phyloP scores from a whole-genome alignment of 2,329 filamentous ascomycete genomes.

The Xylariaceae sp. region DNA sequence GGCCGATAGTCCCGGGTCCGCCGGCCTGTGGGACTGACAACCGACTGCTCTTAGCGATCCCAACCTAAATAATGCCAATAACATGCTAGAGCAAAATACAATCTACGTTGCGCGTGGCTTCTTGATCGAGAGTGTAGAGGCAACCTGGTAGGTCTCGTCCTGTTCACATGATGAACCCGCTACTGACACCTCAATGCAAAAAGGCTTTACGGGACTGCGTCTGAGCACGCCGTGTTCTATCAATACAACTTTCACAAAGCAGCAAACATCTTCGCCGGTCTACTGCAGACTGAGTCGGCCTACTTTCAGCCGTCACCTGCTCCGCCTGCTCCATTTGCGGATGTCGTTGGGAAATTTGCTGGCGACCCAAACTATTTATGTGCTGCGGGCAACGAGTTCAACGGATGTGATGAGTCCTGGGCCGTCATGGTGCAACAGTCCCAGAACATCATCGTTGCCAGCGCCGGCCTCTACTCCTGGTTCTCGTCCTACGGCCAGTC shows the following conservation, averaged over 20 bases:
- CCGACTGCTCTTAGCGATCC: neutral
- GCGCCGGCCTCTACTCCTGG: constrained; percentile 54
- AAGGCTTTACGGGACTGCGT: constrained; percentile 71
- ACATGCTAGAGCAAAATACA: constrained; percentile 49
- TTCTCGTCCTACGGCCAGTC: constrained; percentile 22
- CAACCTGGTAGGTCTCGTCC: neutral
- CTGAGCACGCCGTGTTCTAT: constrained; percentile 72
- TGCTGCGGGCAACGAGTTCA: constrained; percentile 24
- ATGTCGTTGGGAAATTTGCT: constrained; percentile 48
- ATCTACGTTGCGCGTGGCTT: constrained; percentile 36
- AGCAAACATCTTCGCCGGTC: constrained; percentile 66
- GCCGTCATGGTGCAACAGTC: constrained; percentile 67
- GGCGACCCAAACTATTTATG: constrained; percentile 28
- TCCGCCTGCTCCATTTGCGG: constrained; percentile 62
- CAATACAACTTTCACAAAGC: constrained; percentile 71
- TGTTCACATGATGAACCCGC: neutral
- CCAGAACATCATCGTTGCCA: constrained; percentile 63
- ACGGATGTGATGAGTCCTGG: constrained; percentile 66
- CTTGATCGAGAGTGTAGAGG: neutral
- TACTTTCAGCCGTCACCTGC: constrained; percentile 73
- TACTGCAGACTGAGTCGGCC: constrained; percentile 73
- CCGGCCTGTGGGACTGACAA: constrained; percentile 72
- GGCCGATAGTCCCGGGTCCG: constrained; percentile 54
- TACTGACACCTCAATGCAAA: constrained; percentile 16
- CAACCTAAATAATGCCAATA: neutral